These are phyloP conservation scores for Daldinia sp. DNA, from an alignment of 2,329 filamentous ascomycete genomes.

Conservation along the genomic window DNA sequence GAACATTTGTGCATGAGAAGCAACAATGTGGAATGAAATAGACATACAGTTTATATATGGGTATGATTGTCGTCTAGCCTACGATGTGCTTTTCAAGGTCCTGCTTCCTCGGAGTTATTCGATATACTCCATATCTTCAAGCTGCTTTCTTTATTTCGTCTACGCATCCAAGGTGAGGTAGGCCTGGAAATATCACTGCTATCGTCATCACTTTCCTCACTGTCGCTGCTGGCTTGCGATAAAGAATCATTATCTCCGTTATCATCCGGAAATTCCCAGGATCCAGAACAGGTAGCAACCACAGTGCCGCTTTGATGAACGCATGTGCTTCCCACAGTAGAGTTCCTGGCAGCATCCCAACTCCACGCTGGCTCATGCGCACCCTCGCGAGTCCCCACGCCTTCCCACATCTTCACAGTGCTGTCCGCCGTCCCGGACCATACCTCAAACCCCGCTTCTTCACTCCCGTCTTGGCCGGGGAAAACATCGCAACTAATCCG, in stretches of 20 bases:
- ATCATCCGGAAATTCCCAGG: conserved; percentile 57
- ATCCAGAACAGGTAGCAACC: conserved; percentile 67
- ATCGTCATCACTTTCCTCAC: conserved; percentile 17
- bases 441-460: conserved; percentile 65
- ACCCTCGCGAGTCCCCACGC: conserved; percentile 63
- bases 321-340: conserved; percentile 62
- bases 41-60: conserved; percentile 7
- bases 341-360: conserved; percentile 60
- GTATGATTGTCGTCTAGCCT: conserved; percentile 34
- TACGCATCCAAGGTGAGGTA: conserved; percentile 45
- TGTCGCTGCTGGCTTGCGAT: conserved; percentile 7
- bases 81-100: conserved; percentile 8
- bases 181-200: conserved; percentile 19
- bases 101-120: conserved; percentile 19
- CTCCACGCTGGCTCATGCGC: conserved; percentile 60
- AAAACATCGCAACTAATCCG: conserved; percentile 68
- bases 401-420: conserved; percentile 69
- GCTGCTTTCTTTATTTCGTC: conserved; percentile 56
- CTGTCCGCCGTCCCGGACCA: conserved; percentile 71
- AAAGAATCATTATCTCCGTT: conserved; percentile 19
- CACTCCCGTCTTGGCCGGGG: conserved; percentile 52
- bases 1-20: too few species aligned
- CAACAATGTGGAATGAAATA: background rate
- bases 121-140: conserved; percentile 61
- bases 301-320: conserved; percentile 68